A percentile compares a stretch with the other conserved stretches of the same genome.
Evolutionary conservation across 2,329 filamentous ascomycete species (phyloP).

Genomic region (Fragosphaeria purpurea): DNA sequence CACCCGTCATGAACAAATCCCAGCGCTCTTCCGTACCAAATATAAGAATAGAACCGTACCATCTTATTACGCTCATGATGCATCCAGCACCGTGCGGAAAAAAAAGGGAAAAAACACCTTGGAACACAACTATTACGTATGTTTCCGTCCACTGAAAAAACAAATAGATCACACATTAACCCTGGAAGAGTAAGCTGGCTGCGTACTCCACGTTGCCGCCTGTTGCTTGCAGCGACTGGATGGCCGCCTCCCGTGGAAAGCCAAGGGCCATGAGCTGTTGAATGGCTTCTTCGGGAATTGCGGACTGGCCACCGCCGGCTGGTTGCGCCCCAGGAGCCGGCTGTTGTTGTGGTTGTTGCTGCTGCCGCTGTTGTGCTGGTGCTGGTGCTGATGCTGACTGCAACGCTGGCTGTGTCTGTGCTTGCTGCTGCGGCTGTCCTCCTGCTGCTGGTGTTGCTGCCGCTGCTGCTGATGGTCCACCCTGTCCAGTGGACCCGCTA

Average conservation of each 20-base stretch:
- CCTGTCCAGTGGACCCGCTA: no score
- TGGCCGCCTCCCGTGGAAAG: conserved; percentile 63
- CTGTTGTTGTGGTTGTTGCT: conserved; percentile 14
- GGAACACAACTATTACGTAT: no score
- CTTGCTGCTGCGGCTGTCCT: not conserved
- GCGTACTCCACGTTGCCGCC: conserved; percentile 81
- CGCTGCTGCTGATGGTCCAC: not conserved
- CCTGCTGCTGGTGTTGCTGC: not conserved
- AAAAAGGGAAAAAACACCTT: no score
- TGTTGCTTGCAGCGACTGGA: conserved; percentile 71
- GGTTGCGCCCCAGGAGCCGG: conserved; percentile 16
- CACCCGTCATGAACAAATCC: no score
- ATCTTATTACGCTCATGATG: no score
- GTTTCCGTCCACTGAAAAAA: no score
- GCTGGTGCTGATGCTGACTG: conserved; percentile 2
- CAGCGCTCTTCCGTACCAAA: no score
- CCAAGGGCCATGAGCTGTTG: conserved; percentile 69
- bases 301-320: conserved; percentile 18
- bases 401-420: not conserved
- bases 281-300: conserved; percentile 55
- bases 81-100: no score
- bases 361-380: conserved; percentile 14
- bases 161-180: conserved; percentile 15
- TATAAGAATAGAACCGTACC: no score
- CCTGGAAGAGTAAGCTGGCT: conserved; percentile 65